Base-by-base conservation (phyloP, 345 rosid genomes). In the Odontarrhena argentea region DNA sequence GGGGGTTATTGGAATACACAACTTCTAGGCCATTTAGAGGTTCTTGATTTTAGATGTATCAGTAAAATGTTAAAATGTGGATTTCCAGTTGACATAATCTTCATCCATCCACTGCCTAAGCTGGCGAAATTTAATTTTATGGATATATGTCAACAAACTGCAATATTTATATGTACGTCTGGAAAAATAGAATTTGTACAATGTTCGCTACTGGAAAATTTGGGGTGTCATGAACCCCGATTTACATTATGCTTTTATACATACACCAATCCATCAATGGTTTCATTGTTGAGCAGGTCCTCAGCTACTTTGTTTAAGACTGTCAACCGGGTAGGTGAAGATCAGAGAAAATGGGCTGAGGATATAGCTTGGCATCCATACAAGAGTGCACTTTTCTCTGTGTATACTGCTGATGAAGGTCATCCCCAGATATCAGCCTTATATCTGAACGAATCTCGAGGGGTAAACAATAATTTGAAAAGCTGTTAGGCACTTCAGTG, bases 341-440 rank as follows among this genome's bases (percentile, higher is more conserved):
- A 74, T 56, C 78, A 74, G 49, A 74, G 32, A 54, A 68, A 58
- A 74, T 74, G 78, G 78, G 69, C 78, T 54, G 78, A 74, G 62
- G 78, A 74, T 74, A 68, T 74, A 55, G 74, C 78, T 55, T 74
- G 78, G 78, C 78, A 74, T 67, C 74, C 78, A 30, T 69, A 74
- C 54, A 61, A 68, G 53, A 68, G 60, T 74, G 47, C 74, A 40
- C 74, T 74, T 48, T 74, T 74, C 60, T 74, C 74, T 7, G 78
- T 62, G 25, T 68, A 74, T 68, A 62, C 69, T 37, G 74, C 74
- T 38, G 78, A 74, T 41, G 65, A 74, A 8, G 65, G 55, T 48
- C 78, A 74, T 18, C 8, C 78, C 63, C 78, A 74, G 49, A 62
- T 74, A 74, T 74, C 78, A 48, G 60, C 57, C 18, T 1, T 68